Base-by-base conservation (phyloP, 2,329 filamentous ascomycete species). In the Xylariaceae sp. region DNA sequence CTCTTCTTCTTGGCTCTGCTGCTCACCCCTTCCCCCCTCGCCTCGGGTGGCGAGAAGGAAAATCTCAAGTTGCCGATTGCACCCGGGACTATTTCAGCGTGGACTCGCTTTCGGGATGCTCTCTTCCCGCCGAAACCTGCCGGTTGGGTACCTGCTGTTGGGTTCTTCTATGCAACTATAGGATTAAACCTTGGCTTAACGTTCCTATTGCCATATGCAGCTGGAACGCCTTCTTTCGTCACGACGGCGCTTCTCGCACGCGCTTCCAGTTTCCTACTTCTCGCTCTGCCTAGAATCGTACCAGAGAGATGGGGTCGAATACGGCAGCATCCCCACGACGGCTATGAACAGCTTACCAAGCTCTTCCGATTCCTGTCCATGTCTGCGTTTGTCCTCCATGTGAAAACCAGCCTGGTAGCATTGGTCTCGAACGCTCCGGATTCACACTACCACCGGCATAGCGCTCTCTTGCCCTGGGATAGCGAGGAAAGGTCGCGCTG, bases 1-100 rank as follows among this genome's bases (percentile, higher is more conserved):
- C 59, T 83, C 19, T 83, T 83, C 61, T 79, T 75, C 51, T 53
- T 81, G 8, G 69, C 73, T 6, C 61, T 81, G 18, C 61, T 80
- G 8, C 66, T 79, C 17, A 77, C 72, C 1, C 75, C 76, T 1
- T 55, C 70, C 4, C 70, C 74, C 1, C 44, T 74, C 9, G 56
- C 59, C 9, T 42, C 54, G 3, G 43, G 44, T n/a, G n/a, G n/a
- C n/a, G n/a, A n/a, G 14, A 47, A 46, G 6, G 41, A 50, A 11
- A 36, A 60, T 52, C 55, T 53, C 40, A 37, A 52, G 42, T 14
- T 59, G 50, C 41, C 52, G 35, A 31, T 58, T 42, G 28, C 54
- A 40, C 47, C 54, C 43, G 31, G 61, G 50, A 47, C 55, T 44
- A 41, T 41, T 5, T 61, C 64, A 9, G 50, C 41, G 41, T 60